Conservation (phyloP, 2,329 filamentous ascomycete genomes). For the Fusarium pseudoanthophilum region DNA sequence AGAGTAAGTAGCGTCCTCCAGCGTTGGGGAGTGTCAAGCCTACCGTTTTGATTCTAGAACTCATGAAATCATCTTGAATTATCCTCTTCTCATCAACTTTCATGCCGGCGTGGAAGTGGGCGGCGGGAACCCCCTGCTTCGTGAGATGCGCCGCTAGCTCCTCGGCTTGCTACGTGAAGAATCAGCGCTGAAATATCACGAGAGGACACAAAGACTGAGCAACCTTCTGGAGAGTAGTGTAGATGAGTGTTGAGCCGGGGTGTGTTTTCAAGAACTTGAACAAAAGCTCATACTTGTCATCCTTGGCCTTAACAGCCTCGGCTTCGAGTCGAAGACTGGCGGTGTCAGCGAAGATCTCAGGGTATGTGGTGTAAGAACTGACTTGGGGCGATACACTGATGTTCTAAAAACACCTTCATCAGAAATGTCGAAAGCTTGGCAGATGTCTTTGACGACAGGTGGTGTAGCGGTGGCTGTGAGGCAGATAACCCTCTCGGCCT, state of each 20-base stretch:
- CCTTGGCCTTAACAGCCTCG: conserved; percentile 53
- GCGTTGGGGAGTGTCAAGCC: neutral
- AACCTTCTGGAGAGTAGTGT: conserved; percentile 66
- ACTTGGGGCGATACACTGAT: conserved; percentile 68
- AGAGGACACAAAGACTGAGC: neutral
- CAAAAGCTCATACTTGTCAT: conserved; percentile 58
- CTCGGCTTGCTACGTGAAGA: conserved; percentile 55
- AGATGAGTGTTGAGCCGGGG: conserved; percentile 67
- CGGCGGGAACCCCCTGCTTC: conserved; percentile 53
- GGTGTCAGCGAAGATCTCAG: neutral
- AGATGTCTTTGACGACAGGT: conserved; percentile 65
- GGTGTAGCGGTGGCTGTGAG: conserved; percentile 69
- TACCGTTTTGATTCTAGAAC: conserved; percentile 52
- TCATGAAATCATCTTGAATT: conserved; percentile 65
- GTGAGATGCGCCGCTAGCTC: conserved; percentile 52
- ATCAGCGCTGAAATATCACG: conserved; percentile 4
- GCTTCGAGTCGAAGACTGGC: conserved; percentile 63
- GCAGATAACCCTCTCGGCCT: conserved; percentile 68
- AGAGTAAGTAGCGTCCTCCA: neutral
- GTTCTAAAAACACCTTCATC: conserved; percentile 64
- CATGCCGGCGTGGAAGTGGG: conserved; percentile 64
- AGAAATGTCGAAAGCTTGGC: conserved; percentile 61
- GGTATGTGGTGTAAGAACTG: fast-evolving
- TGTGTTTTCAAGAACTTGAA: conserved; percentile 61
- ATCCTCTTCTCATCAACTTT: conserved; percentile 55